Conservation (phyloP, 331 rosid species). For the Ulmus americana region DNA sequence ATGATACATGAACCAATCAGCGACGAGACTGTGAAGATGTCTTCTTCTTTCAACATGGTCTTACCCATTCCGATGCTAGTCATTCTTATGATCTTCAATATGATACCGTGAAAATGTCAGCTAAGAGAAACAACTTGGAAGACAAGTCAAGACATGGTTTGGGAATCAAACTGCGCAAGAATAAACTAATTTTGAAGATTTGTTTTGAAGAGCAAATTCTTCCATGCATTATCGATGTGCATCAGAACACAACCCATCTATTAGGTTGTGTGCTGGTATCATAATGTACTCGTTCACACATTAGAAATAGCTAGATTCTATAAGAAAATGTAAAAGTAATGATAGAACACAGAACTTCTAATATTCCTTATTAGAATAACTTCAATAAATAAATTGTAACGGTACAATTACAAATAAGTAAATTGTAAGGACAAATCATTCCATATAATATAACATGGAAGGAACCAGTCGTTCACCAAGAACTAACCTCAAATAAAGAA, state of each 20-base stretch:
- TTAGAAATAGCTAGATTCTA: neutral
- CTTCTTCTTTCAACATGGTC: constrained; percentile 42
- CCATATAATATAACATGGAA: neutral
- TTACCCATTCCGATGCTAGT: constrained; percentile 35
- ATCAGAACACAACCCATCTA: neutral
- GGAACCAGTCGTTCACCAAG: neutral
- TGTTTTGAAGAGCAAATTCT: neutral
- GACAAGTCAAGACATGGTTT: neutral
- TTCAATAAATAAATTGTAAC: neutral
- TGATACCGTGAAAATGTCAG: constrained; percentile 16
- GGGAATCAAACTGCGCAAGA: neutral
- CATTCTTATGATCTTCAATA: constrained; percentile 21
- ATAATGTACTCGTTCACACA: constrained; percentile 1
- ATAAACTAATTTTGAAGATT: neutral
- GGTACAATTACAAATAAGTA: neutral
- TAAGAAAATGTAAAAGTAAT: neutral
- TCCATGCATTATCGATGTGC: neutral
- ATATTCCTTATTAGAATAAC: neutral
- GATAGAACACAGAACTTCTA: neutral
- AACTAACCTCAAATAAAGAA: neutral
- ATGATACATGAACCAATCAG: constrained; percentile 16
- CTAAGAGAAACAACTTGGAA: neutral
- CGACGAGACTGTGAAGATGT: constrained; percentile 26
- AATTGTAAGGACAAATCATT: neutral
- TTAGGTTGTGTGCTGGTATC: neutral